A percentile compares a stretch with the other conserved stretches of the same genome.
Evolutionary conservation across 768 basidiomycete species (phyloP).

Genomic region (Gloeostereum incarnatum): DNA sequence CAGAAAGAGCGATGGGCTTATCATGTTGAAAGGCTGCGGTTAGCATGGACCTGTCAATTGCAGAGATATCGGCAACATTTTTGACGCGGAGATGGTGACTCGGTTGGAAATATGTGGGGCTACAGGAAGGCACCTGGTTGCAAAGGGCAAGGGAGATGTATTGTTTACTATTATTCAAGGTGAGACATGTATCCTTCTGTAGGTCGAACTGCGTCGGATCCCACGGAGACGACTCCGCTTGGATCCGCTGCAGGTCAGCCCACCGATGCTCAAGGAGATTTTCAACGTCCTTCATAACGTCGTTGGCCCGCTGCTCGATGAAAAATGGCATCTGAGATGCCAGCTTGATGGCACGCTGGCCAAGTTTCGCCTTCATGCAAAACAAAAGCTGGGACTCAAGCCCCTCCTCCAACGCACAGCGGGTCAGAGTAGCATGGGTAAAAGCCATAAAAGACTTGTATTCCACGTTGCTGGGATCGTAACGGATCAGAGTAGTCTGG

Average conservation of each 20-base stretch:
- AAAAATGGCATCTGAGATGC: constrained; percentile 10
- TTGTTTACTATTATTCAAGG: constrained; percentile 16
- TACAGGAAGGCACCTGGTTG: constrained; percentile 1
- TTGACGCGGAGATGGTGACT: constrained; percentile 11
- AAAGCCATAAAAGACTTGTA: constrained; percentile 44
- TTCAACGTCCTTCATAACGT: constrained; percentile 12
- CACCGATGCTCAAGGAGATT: constrained; percentile 24
- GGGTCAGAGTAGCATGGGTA: constrained; percentile 21
- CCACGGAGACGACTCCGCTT: constrained; percentile 16
- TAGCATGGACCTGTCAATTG: constrained; percentile 8
- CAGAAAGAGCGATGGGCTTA: constrained; percentile 16
- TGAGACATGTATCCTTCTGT: constrained; percentile 18
- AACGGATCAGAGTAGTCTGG: constrained; percentile 23
- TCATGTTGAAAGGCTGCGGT: constrained; percentile 5
- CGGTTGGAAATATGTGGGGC: neutral
- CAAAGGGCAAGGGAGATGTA: constrained; percentile 16
- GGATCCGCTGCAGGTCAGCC: constrained; percentile 16
- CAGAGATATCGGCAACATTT: constrained; percentile 10
- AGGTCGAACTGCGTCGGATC: constrained; percentile 15
- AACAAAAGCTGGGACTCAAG: constrained; percentile 25
- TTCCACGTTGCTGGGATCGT: constrained; percentile 4
- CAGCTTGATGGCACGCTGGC: constrained; percentile 28
- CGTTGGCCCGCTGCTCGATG: constrained; percentile 8
- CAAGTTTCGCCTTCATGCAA: constrained; percentile 25
- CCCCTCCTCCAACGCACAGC: constrained; percentile 10